A percentile compares a stretch with the other conserved stretches of the same genome.
Evolutionary conservation across 2,329 filamentous ascomycete genomes (phyloP).

Genomic region (Clarireedia hainanense): DNA sequence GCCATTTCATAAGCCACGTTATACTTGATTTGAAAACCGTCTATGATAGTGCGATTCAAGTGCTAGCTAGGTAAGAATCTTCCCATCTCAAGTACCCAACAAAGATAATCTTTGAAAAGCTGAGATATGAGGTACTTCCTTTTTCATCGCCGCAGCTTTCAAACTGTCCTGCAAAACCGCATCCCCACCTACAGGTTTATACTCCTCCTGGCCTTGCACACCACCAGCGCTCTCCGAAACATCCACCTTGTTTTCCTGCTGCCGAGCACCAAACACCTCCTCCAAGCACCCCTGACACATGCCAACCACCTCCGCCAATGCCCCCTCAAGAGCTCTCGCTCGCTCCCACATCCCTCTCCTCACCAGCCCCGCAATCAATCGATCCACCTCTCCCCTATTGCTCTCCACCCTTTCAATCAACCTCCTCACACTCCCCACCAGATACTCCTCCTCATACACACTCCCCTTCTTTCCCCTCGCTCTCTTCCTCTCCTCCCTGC

Average conservation of each 20-base stretch:
- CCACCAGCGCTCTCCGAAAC: slow-evolving; percentile 1
- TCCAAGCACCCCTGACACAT: slow-evolving; percentile 58
- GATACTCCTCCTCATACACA: slow-evolving; percentile 96
- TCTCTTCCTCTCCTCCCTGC: slow-evolving; percentile 88
- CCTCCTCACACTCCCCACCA: slow-evolving; percentile 78
- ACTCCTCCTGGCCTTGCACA: slow-evolving; percentile 10
- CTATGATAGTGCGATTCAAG: no score
- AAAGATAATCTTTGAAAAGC: slow-evolving; percentile 38
- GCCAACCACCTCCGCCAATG: slow-evolving; percentile 66
- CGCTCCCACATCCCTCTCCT: slow-evolving; percentile 82
- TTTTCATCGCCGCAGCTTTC: slow-evolving; percentile 22
- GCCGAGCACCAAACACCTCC: slow-evolving; percentile 56
- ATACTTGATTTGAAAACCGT: not conserved
- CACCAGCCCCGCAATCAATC: slow-evolving; percentile 69
- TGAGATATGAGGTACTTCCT: slow-evolving; percentile 26
- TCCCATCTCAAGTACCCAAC: slow-evolving; percentile 21
- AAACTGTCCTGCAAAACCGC: slow-evolving; percentile 29
- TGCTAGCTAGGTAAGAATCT: no score
- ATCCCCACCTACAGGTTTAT: slow-evolving; percentile 27
- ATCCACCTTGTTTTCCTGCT: slow-evolving; percentile 11
- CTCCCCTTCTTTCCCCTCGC: slow-evolving; percentile 92
- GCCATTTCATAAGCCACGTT: not conserved
- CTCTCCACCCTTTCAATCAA: slow-evolving; percentile 76
- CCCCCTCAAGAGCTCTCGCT: slow-evolving; percentile 66
- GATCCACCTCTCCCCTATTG: slow-evolving; percentile 60